These are phyloP conservation scores for Diplodia sapinea DNA, from an alignment of 2,329 filamentous ascomycete species.

Conservation along the genomic window DNA sequence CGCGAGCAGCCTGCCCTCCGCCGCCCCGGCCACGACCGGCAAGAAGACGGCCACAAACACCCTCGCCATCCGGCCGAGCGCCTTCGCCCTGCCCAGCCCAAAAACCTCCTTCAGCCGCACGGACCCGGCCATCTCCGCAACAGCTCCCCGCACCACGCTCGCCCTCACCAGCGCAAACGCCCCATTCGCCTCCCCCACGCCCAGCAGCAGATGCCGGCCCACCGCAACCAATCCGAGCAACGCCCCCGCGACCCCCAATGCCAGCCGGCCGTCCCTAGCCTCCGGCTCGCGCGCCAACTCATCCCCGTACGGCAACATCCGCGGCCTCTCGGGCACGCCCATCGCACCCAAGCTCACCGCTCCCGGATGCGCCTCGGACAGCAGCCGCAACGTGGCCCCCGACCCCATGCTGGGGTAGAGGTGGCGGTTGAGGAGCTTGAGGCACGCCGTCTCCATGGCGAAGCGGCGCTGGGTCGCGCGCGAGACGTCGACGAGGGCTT, in stretches of 20 bases:
- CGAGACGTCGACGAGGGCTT: not conserved
- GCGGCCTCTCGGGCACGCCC: not conserved
- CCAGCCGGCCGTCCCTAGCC: not conserved
- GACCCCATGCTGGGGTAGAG: not conserved
- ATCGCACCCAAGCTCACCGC: not conserved
- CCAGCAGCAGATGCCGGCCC: not conserved
- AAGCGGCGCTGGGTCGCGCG: not conserved
- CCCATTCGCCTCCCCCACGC: not conserved
- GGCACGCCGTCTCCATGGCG: constrained; percentile 11
- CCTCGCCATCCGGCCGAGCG: not conserved
- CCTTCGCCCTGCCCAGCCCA: not conserved
- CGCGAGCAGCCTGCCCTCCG: not conserved
- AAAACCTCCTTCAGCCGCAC: not conserved
- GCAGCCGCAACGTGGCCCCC: not conserved
- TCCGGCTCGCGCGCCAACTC: not conserved
- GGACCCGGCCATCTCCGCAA: not conserved
- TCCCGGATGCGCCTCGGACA: constrained; percentile 6
- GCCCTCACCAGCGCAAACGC: not conserved
- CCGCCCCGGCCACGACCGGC: not conserved
- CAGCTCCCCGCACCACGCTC: not conserved
- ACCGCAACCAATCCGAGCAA: not conserved
- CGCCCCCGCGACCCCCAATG: not conserved
- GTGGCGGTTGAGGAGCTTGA: not conserved
- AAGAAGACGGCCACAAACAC: not conserved
- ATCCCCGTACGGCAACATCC: not conserved